Evolutionary conservation across 768 basidiomycete genomes (phyloP), one percentile per base, ranked within the genome.

Genomic region (Suillus placidus): DNA sequence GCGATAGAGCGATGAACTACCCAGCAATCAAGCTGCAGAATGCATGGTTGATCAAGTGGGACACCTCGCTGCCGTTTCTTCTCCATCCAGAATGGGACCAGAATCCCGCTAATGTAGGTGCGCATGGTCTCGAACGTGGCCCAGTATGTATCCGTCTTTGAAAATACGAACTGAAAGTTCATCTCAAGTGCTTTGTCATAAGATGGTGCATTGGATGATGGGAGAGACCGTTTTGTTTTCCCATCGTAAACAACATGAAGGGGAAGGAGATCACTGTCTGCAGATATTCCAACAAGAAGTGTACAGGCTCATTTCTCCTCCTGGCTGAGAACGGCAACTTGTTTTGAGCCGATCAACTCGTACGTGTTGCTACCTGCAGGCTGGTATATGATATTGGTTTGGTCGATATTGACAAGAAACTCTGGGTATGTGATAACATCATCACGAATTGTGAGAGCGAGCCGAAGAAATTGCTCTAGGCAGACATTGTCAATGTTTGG

Each of bases 281-380:
- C 65, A 1, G 74, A 67, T 23, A 81, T 67, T 1, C 74, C 73
- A 3, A 77, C 69, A n/a, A 81, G 42, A 3, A 75, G 47, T 2
- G 80, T 82, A 52, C 80, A 79, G n/a, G 79, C 81, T 0, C 74
- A 68, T 67, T 82, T 81, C 62, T 82, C 80, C 2, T 80, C 79
- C 8, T 32, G 45, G 1, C 81, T 78, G 26, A 78, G 51, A 7
- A 74, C 64, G 0, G 74, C 26, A 4, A 81, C 78, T 60, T 82
- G 80, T 47, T 77, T 78, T 1, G 74, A 64, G 0, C 75, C 77
- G 4, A 34, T 65, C 20, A 63, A 38, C 4, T 66, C 61, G 9
- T 30, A 55, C 0, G 54, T 55, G 14, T 10, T 35, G 26, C 30
- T 18, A 30, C 35, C 35, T 26, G 54, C 77, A n/a, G 72, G 77